Conservation (phyloP, 2,329 filamentous ascomycete genomes). For the Fusarium luffae region DNA sequence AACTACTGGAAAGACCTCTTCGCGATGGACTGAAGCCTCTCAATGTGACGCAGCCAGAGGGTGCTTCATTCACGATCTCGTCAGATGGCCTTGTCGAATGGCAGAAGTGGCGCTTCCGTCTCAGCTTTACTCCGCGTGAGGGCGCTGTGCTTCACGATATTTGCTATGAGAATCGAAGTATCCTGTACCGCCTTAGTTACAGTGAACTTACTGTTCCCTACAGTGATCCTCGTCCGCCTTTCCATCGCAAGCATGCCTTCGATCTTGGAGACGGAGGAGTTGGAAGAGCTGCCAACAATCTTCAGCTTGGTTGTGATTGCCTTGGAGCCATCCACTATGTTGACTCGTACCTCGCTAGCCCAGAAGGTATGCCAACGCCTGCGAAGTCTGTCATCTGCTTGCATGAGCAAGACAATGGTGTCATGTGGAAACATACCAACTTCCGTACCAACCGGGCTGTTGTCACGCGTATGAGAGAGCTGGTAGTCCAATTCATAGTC, state of each 20-base stretch:
- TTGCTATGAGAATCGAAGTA: slow-evolving; percentile 70
- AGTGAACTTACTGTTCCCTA: slow-evolving; percentile 79
- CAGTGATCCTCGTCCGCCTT: slow-evolving; percentile 72
- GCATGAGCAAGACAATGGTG: slow-evolving; percentile 76
- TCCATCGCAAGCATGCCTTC: slow-evolving; percentile 76
- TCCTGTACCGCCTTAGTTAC: slow-evolving; percentile 74
- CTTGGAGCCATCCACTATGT: slow-evolving; percentile 62
- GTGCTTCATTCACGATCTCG: slow-evolving; percentile 59
- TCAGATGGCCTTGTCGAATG: slow-evolving; percentile 59
- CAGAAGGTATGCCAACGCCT: slow-evolving; percentile 63
- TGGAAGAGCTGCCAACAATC: slow-evolving; percentile 73
- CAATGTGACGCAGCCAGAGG: slow-evolving; percentile 65
- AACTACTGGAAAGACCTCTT: slow-evolving; percentile 60
- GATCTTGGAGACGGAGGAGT: slow-evolving; percentile 75
- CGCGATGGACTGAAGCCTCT: slow-evolving; percentile 73
- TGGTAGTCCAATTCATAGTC: slow-evolving; percentile 75
- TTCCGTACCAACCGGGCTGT: slow-evolving; percentile 69
- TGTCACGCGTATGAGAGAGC: slow-evolving; percentile 68
- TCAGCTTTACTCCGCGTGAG: slow-evolving; percentile 76
- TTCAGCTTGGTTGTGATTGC: slow-evolving; percentile 72
- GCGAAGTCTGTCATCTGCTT: slow-evolving; percentile 72
- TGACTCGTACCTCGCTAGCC: slow-evolving; percentile 60
- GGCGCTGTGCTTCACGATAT: slow-evolving; percentile 76
- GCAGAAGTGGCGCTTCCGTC: slow-evolving; percentile 74
- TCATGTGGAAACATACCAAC: slow-evolving; percentile 78